These are phyloP conservation scores for Pleurotus giganteus DNA, from an alignment of 768 basidiomycete genomes.

Conservation along the genomic window DNA sequence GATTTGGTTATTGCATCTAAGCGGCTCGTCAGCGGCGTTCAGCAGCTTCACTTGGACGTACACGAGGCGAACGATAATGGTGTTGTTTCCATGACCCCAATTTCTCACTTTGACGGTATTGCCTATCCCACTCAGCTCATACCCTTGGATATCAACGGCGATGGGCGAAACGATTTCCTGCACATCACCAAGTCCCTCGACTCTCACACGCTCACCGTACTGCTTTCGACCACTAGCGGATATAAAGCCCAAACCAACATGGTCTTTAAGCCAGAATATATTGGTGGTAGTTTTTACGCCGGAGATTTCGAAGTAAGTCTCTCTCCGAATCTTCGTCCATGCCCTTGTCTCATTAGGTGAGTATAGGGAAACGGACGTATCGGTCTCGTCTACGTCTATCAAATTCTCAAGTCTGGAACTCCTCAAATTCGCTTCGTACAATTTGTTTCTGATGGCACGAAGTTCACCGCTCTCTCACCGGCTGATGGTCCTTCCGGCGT, in stretches of 20 bases:
- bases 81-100: neutral
- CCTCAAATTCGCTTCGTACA: conserved; percentile 1
- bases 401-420: neutral
- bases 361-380: neutral
- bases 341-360: neutral
- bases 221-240: conserved; percentile 1
- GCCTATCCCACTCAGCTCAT: conserved; percentile 1
- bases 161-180: conserved; percentile 3
- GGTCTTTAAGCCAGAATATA: neutral
- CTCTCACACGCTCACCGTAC: conserved; percentile 1
- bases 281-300: neutral
- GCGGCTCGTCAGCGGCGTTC: neutral
- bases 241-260: neutral
- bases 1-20: conserved; percentile 1
- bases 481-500: neutral
- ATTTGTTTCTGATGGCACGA: neutral
- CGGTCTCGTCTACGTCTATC: neutral
- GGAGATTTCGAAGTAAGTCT: conserved; percentile 5
- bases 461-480: neutral
- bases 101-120: neutral
- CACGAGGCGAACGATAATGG: neutral
- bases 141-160: conserved; percentile 1
- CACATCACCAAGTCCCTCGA: neutral
- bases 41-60: conserved; percentile 2
- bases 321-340: neutral